Evolutionary conservation across 352 stramenopile species (phyloP), one percentile per base, ranked within the genome.

Genomic region (Globisporangium cederbergense): DNA sequence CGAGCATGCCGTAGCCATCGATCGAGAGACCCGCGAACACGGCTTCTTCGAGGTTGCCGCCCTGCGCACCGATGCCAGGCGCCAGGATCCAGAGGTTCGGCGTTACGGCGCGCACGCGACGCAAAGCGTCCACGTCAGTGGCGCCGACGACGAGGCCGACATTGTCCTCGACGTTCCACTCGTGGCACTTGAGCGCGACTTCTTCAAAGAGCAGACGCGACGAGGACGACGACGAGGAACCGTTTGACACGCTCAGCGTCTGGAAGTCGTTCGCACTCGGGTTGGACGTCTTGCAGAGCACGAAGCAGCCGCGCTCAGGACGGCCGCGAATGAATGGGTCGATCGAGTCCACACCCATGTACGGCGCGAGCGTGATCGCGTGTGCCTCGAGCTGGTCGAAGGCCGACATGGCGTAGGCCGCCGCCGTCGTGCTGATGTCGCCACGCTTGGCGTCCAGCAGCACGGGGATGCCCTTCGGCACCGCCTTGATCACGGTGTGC

Each of bases 211-310:
- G 71, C 69, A 81, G 55, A 28, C 72, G 74, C 13, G 25, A 58
- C 18, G 52, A 45, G n/a, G 25, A 58, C 18, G 52, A 45, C 38
- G 22, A 58, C 52, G 52, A 58, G 14, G 51, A 22, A 9, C 28
- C 28, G 11, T 20, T 56, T 22, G 54, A 40, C 20, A 93, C 72
- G 4, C 72, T 58, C 30, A 95, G 77, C 57, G 93, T 97, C 70
- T 99, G 90, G 53, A 99, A 89, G 67, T 99, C 97, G 65, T 98
- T 96, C 10, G 95, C 97, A 56, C 89, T 98, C 32, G 93, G 89
- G 80, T 99, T 99, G 8, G 96, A 99, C 28, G 97, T 99, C 90
- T 99, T 99, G 81, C 98, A 99, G 11, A 99, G 83, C 47, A 99
- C 81, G 72, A 99, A 99, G 58, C 93, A 98, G 62, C 90, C 90